Base-by-base conservation (phyloP, 2,329 filamentous ascomycete genomes). In the Neonectria faginata region DNA sequence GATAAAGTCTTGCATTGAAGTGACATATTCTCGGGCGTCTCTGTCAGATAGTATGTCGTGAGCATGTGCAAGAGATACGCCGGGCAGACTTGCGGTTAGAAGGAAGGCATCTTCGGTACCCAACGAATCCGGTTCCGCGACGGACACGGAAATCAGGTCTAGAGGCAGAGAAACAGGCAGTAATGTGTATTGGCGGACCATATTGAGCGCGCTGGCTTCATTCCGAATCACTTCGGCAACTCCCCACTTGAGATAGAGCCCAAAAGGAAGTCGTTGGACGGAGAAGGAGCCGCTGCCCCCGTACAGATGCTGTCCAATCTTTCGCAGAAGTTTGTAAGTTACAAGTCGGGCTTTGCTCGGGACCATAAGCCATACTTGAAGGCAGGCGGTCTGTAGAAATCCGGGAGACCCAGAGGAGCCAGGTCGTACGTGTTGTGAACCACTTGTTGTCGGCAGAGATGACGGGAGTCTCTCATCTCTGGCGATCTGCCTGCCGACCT, bases 231-330 rank as follows among this genome's bases (percentile, higher is more conserved):
- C 18, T 3, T 27, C n/a, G 1, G 14, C 25, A 11, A 9, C n/a
- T 18, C 5, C 60, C 16, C 39, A 58, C 53, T 79, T 79, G 16
- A 79, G 55, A 53, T 74, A 78, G 1, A 79, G 71, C 8, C 75
- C 74, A 57, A 78, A 77, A 2, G 75, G 76, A 16, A 79, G 56
- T 41, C 70, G 67, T 47, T 73, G 71, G 10, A 74, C 69, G 5
- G 10, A 18, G 3, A 33, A 20, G 9, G 51, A 50, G 36, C 5
- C 31, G 2, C 20, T 36, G 10, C 14, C 10, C 9, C 66, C 66
- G 36, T 68, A 68, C 1, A 64, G 10, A 16, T 29, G 18, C 6
- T 27, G 5, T 12, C 60, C 67, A 27, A 57, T 7, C 6, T 25
- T 41, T 27, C 22, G 5, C 3, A 67, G 41, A 16, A 62, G 36